Base-by-base conservation (phyloP, 345 rosid genomes). In the Moringa oleifera region DNA sequence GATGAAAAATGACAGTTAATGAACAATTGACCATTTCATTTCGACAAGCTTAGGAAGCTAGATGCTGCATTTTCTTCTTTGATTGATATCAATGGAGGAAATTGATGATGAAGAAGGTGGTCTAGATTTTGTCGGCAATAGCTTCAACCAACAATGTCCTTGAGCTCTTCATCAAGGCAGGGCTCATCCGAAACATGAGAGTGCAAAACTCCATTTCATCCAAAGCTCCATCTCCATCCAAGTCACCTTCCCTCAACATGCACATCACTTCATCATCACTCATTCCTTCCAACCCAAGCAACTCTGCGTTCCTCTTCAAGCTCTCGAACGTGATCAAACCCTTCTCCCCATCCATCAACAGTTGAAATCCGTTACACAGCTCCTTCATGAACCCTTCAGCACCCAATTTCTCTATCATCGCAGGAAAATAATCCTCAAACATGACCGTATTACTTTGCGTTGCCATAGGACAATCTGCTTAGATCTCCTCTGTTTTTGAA, bases 121-220 rank as follows among this genome's bases (percentile, higher is more conserved):
- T 17, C 50, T 11, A 46, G 2, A 12, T 24, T 23, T 5, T 13
- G n/a, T 18, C 53, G 21, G 23, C 50, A 22, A 81, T 65, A 53
- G 84, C 79, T 57, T 77, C 79, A 21, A 73, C 50, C 58, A 85
- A 41, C 70, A 63, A 62, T 20, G 73, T 58, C 17, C 33, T 64
- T 15, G 85, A 80, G 37, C 21, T 55, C 25, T 33, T 67, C 87
- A 85, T 85, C 72, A 82, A 68, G 1, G 53, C 84, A 55, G 91
- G 91, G 37, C 91, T 85, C 37, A 85, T 33, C 77, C 88, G 77
- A 61, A 79, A 81, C 91, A 85, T 85, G 24, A 85, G 77, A 23
- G 81, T 75, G 31, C 82, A 85, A 61, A 85, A 85, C 69, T 85
- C 91, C 84, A 74, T 77, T 66, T 77, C 79, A 60, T 73, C 69